These are phyloP conservation scores for Allomyces javanicus DNA, from an alignment of 192 early-diverging fungal species.

Conservation along the genomic window DNA sequence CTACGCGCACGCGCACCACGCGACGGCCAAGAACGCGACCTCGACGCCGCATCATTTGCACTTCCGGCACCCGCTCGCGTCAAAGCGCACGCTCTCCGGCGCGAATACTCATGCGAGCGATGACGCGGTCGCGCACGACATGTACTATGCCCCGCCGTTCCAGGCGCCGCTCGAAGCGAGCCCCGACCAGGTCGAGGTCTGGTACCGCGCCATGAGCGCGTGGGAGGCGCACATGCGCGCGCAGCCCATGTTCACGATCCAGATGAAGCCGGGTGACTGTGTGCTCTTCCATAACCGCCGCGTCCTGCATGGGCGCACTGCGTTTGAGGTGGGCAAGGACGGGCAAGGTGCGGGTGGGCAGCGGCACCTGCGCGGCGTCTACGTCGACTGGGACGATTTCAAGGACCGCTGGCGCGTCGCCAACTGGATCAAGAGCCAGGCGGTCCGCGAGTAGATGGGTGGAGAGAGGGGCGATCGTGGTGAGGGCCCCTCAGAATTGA, in stretches of 20 bases:
- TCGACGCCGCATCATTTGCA: background rate
- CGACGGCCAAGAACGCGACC: too few species aligned
- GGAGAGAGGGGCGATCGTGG: too few species aligned
- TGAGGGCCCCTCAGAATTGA: too few species aligned
- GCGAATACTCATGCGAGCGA: too few species aligned
- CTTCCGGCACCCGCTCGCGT: background rate
- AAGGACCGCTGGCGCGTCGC: constrained; percentile 17
- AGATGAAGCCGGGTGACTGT: background rate
- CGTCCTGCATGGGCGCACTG: constrained; percentile 2
- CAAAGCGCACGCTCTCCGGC: background rate
- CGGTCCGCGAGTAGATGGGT: too few species aligned
- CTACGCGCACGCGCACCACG: constrained; percentile 1
- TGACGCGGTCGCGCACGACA: too few species aligned
- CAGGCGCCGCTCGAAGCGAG: background rate
- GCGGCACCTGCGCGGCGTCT: constrained; percentile 8
- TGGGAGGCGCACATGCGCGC: background rate
- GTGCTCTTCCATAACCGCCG: constrained; percentile 2
- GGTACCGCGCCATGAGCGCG: background rate
- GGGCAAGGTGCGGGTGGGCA: background rate
- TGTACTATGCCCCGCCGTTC: constrained; percentile 4
- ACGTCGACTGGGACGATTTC: constrained; percentile 33
- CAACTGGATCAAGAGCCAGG: background rate
- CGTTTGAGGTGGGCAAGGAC: background rate
- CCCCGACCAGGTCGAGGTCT: constrained; percentile 2
- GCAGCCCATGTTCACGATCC: background rate